Conservation (phyloP, 805 yeast species). For the Hanseniaspora vineae region DNA sequence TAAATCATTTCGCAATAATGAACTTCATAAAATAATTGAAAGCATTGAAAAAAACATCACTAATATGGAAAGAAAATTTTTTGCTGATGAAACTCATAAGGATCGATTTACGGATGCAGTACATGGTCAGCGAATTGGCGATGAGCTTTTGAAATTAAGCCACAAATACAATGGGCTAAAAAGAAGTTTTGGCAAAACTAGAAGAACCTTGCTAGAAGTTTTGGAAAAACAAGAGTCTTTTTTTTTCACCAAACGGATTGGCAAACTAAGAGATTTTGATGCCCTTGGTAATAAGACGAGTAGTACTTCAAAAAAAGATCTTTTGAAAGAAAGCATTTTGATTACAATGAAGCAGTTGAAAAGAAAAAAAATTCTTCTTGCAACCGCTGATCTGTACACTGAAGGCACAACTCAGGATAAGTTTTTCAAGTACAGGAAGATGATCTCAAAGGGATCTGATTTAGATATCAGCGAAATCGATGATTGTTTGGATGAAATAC, state of each 20-base stretch:
- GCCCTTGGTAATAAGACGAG: too few species aligned
- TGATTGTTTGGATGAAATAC: conserved; percentile 49
- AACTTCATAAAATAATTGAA: neutral
- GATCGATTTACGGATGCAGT: neutral
- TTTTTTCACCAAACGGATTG: too few species aligned
- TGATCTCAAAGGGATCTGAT: conserved; percentile 58
- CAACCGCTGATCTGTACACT: neutral
- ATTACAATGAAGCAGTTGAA: neutral
- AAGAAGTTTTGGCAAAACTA: too few species aligned
- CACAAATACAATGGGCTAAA: too few species aligned
- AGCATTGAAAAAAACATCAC: neutral
- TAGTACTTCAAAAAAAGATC: neutral
- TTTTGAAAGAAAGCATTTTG: neutral
- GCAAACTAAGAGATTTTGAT: too few species aligned
- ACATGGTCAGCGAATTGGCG: too few species aligned
- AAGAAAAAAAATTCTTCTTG: neutral
- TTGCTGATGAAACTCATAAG: neutral
- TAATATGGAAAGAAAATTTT: neutral
- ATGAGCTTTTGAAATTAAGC: too few species aligned
- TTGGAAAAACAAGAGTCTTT: too few species aligned
- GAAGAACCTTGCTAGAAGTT: too few species aligned
- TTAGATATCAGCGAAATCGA: conserved; percentile 57
- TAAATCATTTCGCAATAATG: neutral
- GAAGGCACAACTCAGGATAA: conserved; percentile 28
- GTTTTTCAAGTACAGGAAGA: conserved; percentile 53